Conservation (phyloP, 2,329 filamentous ascomycete genomes). For the Colletotrichum lupini region DNA sequence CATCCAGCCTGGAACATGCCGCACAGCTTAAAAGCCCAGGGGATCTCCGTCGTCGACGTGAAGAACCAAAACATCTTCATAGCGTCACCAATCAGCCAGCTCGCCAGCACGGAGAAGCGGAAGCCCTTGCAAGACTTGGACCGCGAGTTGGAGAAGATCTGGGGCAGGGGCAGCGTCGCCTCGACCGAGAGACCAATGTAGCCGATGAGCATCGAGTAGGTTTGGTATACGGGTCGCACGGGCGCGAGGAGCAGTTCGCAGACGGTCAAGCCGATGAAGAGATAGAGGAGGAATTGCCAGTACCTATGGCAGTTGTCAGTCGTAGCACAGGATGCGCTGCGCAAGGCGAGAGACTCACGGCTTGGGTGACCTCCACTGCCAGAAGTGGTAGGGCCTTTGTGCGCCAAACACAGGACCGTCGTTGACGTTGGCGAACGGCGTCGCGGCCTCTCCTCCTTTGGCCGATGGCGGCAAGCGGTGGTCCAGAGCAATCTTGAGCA, state of each 20-base stretch:
- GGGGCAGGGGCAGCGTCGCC: conserved; percentile 83
- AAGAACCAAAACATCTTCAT: conserved; percentile 94
- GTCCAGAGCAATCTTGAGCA: conserved; percentile 77
- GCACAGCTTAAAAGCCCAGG: conserved; percentile 83
- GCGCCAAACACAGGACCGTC: conserved; percentile 49
- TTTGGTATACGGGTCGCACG: conserved; percentile 65
- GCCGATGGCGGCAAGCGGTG: conserved; percentile 69
- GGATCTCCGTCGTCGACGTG: conserved; percentile 75
- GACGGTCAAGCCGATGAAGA: conserved; percentile 69
- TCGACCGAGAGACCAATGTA: conserved; percentile 82
- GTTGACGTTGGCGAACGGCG: conserved; percentile 70
- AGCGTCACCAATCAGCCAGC: conserved; percentile 82
- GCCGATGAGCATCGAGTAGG: conserved; percentile 77
- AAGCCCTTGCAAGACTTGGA: conserved; percentile 81
- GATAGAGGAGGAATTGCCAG: conserved; percentile 81
- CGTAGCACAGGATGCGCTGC: not conserved
- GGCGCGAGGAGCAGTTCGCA: conserved; percentile 76
- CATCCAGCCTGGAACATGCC: conserved; percentile 84
- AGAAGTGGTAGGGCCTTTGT: conserved; percentile 79
- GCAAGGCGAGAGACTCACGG: conserved; percentile 59
- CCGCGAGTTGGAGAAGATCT: conserved; percentile 78
- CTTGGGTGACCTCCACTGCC: conserved; percentile 81
- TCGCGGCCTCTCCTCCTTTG: conserved; percentile 68
- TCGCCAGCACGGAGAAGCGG: conserved; percentile 77
- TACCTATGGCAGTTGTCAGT: conserved; percentile 61